Base-by-base conservation (phyloP, 371 early-diverging fungal species). In the Rhizopus microsporus region DNA sequence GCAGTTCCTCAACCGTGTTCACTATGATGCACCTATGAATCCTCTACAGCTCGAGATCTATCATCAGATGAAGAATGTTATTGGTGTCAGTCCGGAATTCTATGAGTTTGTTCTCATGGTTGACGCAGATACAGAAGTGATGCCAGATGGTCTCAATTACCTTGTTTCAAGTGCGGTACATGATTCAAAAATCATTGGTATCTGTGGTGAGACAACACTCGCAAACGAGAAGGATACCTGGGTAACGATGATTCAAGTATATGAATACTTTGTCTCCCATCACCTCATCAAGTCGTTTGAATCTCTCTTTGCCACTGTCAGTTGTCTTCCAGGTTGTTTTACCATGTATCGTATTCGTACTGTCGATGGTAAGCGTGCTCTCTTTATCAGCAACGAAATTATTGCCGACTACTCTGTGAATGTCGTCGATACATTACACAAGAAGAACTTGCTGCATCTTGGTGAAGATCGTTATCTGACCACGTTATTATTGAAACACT, bases 181-280 rank as follows among this genome's bases (percentile, higher is more conserved):
- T 62, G 98, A 98, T 69, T 79, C 85, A 35, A 88, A 88, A 71
- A 85, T 96, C 56, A 88, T 94, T 65, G 98, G 97, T 33, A 82
- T 94, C 34, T 96, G 97, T 65, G 98, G 98, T 50, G 97, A 97
- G 73, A 96, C 97, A 4, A 74, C 69, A 53, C 78, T 96, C 35
- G 85, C 93, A 9, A 96, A 97, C 71, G 92, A 93, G 62, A 91
- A 92, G 59, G 83, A 84, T 57, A 88, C 93, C 13, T 94, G 92
- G 92, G 92, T 94, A n/a, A 97, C 99, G 4, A 97, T 97, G 95
- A 95, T 99, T 71, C 99, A 99, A 72, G 98, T 99, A 30, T 97
- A 94, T 77, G 96, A 96, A 68, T 97, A 99, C 85, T 99, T 95
- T 69, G 98, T 99, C 56, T 96, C 97, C 35, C 99, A 99, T 77